Percentiles rank a stretch among this genome's conserved stretches.
Evolutionary conservation across 176 grass and related monocot genomes (phyloP).

Genomic region (Zoysia pacifica): DNA sequence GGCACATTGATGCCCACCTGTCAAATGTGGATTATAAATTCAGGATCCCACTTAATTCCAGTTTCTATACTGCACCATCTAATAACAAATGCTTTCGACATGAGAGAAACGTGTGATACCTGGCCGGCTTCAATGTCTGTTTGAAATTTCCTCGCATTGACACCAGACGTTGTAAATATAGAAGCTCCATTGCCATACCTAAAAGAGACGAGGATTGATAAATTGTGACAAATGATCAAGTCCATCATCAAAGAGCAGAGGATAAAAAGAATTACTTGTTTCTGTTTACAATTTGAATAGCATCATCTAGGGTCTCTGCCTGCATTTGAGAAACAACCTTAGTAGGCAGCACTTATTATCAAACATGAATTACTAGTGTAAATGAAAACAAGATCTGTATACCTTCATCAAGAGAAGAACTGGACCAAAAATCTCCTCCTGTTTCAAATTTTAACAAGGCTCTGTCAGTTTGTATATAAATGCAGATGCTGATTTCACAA

Average conservation of each 20-base stretch:
- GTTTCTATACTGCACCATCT: not conserved
- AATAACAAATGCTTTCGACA: not conserved
- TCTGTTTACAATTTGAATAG: constrained; percentile 85
- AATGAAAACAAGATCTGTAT: not conserved
- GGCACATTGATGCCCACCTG: constrained; percentile 98
- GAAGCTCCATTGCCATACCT: constrained; percentile 97
- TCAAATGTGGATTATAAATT: not conserved
- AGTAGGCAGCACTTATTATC: not conserved
- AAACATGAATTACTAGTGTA: not conserved
- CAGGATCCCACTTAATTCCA: not conserved
- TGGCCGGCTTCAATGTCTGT: constrained; percentile 92
- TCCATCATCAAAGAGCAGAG: constrained; percentile 13
- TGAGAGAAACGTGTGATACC: constrained; percentile 39
- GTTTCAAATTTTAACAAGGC: constrained; percentile 30
- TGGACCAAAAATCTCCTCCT: constrained; percentile 93
- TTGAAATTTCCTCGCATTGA: constrained; percentile 86
- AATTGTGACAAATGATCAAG: constrained; percentile 11
- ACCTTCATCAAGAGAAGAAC: constrained; percentile 99
- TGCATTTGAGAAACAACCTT: constrained; percentile 30
- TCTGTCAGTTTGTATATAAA: constrained; percentile 9
- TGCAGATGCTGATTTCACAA: not conserved
- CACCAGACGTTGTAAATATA: constrained; percentile 91
- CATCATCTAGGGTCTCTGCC: constrained; percentile 86
- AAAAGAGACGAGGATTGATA: constrained; percentile 26
- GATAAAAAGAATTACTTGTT: constrained; percentile 66